Evolutionary conservation across 2,329 filamentous ascomycete species (phyloP), one percentile per base, ranked within the genome.

Genomic region (Coniosporium tulheliwenetii): DNA sequence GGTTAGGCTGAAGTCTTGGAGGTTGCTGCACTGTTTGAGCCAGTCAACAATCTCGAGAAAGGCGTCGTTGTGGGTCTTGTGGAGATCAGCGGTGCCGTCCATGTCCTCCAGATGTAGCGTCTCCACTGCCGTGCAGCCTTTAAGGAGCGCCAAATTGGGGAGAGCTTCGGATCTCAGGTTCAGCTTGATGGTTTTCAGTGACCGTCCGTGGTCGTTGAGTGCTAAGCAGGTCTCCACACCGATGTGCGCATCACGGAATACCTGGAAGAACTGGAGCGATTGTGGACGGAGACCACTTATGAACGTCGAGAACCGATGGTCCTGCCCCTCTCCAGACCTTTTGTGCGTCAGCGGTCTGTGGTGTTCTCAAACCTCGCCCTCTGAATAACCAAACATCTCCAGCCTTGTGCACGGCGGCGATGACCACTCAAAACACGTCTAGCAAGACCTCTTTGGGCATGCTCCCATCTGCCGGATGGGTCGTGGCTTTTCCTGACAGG

Each of bases 241-340:
- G 12, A 81, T 63, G 2, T 65, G 59, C 46, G 73, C 73, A 34
- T 64, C 61, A 50, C 70, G 72, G 41, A 76, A 65, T 26, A 77
- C 67, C 43, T 75, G 64, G 42, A 84, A 76, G 14, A 66, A 67
- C 42, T 65, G 63, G 9, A 85, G 57, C 1, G 67, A 73, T 45
- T 81, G 69, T 2, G 68, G 63, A 13, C 59, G 65, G 38, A 84
- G 63, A 1, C 64, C 62, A 16, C 59, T 59, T 37, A 84, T 64
- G 49, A 83, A 80, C 2, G 61, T 59, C 1, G 75, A 70, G 39
- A 81, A 62, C 34, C 73, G 64, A 26, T 66, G 57, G 44, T 83
- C 79, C 5, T 69, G 65, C n/a, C 68, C 64, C 0, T 57, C 51
- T 19, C 61, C 59, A 12, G 48, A 48, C 54, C 61, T 49, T 19